These are phyloP conservation scores for Tetracentron sinense DNA, from an alignment of 164 flowering plant genomes.

Conservation along the genomic window DNA sequence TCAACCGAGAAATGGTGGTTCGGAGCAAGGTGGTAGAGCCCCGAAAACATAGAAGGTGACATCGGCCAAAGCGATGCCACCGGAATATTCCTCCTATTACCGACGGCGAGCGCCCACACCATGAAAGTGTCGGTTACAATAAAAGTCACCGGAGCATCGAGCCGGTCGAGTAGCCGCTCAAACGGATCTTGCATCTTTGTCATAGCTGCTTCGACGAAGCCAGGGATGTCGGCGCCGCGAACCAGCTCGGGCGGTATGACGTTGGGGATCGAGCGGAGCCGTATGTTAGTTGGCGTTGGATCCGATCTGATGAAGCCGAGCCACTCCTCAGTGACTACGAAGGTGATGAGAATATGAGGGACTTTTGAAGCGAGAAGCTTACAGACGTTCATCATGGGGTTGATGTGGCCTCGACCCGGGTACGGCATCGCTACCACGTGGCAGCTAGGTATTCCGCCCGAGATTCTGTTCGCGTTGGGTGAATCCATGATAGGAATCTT, in stretches of 20 bases:
- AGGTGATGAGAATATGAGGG: slow-evolving; percentile 27
- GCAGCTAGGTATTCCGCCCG: no score
- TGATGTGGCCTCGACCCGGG: slow-evolving; percentile 68
- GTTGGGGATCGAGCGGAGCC: slow-evolving; percentile 35
- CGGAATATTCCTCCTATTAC: slow-evolving; percentile 34
- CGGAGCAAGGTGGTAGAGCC: slow-evolving; percentile 16
- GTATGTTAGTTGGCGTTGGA: slow-evolving; percentile 24
- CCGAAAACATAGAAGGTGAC: slow-evolving; percentile 23
- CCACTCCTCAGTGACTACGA: slow-evolving; percentile 54
- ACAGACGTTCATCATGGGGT: slow-evolving; percentile 66
- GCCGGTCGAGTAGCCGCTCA: slow-evolving; percentile 33
- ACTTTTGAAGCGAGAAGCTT: slow-evolving; percentile 18
- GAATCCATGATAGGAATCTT: no score
- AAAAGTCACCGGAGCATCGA: slow-evolving; percentile 21
- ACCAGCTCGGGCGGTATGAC: slow-evolving; percentile 40
- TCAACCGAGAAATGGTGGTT: slow-evolving; percentile 18
- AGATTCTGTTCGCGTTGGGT: no score
- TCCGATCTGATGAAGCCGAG: no score
- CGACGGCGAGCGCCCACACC: slow-evolving; percentile 24
- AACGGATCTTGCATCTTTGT: no score
- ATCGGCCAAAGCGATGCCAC: slow-evolving; percentile 32
- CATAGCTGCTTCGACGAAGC: slow-evolving; percentile 23
- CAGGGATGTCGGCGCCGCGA: slow-evolving; percentile 26
- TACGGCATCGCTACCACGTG: slow-evolving; percentile 48
- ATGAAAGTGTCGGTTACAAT: slow-evolving; percentile 30